These are phyloP conservation scores for Aspergillus leporis DNA, from an alignment of 495 filamentous ascomycete species.

Conservation along the genomic window DNA sequence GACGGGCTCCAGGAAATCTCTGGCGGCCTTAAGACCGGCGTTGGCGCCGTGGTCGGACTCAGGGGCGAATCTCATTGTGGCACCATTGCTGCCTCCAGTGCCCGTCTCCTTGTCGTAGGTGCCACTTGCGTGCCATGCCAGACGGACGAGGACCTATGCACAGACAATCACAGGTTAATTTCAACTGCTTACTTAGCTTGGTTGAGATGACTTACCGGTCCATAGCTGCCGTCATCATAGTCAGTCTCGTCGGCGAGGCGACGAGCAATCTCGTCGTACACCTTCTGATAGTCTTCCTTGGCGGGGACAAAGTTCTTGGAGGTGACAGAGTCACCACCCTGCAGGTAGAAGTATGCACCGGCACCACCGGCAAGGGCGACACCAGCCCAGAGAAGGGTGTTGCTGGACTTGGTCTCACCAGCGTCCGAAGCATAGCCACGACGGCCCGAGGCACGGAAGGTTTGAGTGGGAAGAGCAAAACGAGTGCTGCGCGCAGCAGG, in stretches of 20 bases:
- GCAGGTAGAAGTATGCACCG: slow-evolving; percentile 70
- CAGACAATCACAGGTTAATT: slow-evolving; percentile 14
- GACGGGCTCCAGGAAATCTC: slow-evolving; percentile 89
- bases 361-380: slow-evolving; percentile 63
- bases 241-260: slow-evolving; percentile 84
- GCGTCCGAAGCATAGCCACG: slow-evolving; percentile 77
- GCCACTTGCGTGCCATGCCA: slow-evolving; percentile 86
- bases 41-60: slow-evolving; percentile 94
- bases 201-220: slow-evolving; percentile 59
- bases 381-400: slow-evolving; percentile 52
- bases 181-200: background rate
- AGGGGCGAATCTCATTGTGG: slow-evolving; percentile 95
- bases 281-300: slow-evolving; percentile 90
- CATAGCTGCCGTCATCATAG: slow-evolving; percentile 96
- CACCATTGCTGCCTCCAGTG: slow-evolving; percentile 94
- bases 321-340: slow-evolving; percentile 47
- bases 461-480: slow-evolving; percentile 58
- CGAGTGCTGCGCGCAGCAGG: slow-evolving; percentile 55
- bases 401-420: slow-evolving; percentile 51
- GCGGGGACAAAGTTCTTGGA: slow-evolving; percentile 63
- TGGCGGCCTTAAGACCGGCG: slow-evolving; percentile 82
- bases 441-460: slow-evolving; percentile 64
- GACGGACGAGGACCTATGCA: slow-evolving; percentile 64
- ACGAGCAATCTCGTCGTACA: slow-evolving; percentile 85
- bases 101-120: slow-evolving; percentile 87